phyloP scores from a whole-genome alignment of 2,329 filamentous ascomycete genomes.

The Penicillium sp. region DNA sequence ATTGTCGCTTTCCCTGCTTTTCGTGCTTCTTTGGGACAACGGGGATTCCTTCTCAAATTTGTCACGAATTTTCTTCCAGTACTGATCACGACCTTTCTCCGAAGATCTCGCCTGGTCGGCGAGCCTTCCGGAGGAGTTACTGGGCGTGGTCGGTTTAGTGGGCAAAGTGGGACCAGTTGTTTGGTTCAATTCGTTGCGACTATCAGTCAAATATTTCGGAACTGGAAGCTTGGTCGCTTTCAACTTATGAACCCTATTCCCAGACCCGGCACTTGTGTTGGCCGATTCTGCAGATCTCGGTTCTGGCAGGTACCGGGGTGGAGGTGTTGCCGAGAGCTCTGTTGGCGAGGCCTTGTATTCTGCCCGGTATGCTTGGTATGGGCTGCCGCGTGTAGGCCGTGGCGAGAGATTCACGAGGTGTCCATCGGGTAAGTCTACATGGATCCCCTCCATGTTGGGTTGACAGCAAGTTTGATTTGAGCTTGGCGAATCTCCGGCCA shows the following conservation, averaged over 20 bases:
- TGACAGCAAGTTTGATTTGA: slow-evolving; percentile 1
- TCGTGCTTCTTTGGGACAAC: slow-evolving; percentile 7
- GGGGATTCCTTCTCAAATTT: slow-evolving; percentile 29
- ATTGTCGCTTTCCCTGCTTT: slow-evolving; percentile 25
- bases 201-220: slow-evolving; percentile 23
- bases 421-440: slow-evolving; percentile 30
- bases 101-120: slow-evolving; percentile 9
- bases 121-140: slow-evolving; percentile 11
- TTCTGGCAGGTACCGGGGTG: slow-evolving; percentile 5
- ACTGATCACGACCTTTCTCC: slow-evolving; percentile 29
- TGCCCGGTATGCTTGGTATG: slow-evolving; percentile 21
- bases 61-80: slow-evolving; percentile 30
- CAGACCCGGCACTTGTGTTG: slow-evolving; percentile 7
- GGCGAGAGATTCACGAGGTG: slow-evolving; percentile 33
- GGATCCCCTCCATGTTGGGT: slow-evolving; percentile 27
- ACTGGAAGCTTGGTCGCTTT: slow-evolving; percentile 33
- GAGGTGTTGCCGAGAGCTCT: slow-evolving; percentile 9
- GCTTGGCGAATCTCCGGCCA: slow-evolving; percentile 19
- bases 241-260: slow-evolving; percentile 15
- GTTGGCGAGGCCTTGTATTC: slow-evolving; percentile 10
- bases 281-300: slow-evolving; percentile 8
- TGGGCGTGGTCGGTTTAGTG: slow-evolving; percentile 10
- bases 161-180: slow-evolving; percentile 16
- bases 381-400: slow-evolving; percentile 17
- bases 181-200: slow-evolving; percentile 15